Conservation (phyloP, 116 monocot species). For the Cymodocea nodosa region DNA sequence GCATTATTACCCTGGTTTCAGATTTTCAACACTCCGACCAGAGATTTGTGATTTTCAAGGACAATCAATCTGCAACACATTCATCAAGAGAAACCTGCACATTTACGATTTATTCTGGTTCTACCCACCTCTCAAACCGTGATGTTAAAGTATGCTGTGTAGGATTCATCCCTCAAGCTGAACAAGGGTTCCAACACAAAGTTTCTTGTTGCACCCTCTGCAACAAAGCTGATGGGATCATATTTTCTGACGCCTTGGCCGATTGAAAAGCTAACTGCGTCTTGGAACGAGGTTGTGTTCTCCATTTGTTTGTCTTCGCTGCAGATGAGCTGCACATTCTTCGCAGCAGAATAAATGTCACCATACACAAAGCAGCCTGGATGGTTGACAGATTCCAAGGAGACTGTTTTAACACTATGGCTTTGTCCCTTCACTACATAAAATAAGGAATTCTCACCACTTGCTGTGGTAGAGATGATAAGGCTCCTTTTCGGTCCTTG, state of each 20-base stretch:
- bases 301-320: neutral
- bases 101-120: too few species aligned
- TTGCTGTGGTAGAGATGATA: neutral
- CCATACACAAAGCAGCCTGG: slow-evolving; percentile 44
- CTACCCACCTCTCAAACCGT: neutral
- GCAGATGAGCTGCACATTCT: slow-evolving; percentile 22
- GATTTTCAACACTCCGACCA: too few species aligned
- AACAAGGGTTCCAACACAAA: slow-evolving; percentile 74
- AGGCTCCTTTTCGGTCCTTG: slow-evolving; percentile 7
- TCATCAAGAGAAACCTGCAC: too few species aligned
- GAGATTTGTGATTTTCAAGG: too few species aligned
- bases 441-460: slow-evolving; percentile 21
- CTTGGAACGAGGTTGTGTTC: slow-evolving; percentile 2
- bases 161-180: slow-evolving; percentile 73
- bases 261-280: slow-evolving; percentile 33
- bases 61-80: too few species aligned
- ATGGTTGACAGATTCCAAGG: slow-evolving; percentile 35
- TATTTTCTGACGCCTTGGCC: slow-evolving; percentile 27
- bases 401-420: slow-evolving; percentile 30
- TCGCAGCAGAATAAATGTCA: slow-evolving; percentile 9
- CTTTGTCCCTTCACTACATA: slow-evolving; percentile 38
- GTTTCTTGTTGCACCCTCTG: slow-evolving; percentile 43
- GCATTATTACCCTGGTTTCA: too few species aligned
- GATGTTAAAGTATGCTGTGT: slow-evolving; percentile 70
- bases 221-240: slow-evolving; percentile 65